Evolutionary conservation across 148 eudicot genomes (phyloP).

Genomic region (Camellia granthamiana): DNA sequence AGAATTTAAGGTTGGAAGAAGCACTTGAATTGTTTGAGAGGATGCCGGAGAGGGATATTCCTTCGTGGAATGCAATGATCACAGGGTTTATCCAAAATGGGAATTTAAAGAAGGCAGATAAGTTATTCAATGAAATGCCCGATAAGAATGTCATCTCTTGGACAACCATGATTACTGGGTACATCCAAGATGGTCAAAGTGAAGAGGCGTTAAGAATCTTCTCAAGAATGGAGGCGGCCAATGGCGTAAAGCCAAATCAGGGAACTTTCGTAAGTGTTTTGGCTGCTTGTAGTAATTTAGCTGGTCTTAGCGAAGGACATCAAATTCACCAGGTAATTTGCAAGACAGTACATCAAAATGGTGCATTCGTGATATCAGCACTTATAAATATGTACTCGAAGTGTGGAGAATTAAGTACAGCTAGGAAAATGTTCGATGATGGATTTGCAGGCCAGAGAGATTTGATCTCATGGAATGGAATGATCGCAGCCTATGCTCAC

Average conservation of each 20-base stretch:
- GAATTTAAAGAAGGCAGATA: conserved; percentile 20
- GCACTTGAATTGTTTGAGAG: conserved; percentile 26
- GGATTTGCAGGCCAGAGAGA: conserved; percentile 21
- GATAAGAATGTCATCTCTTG: conserved; percentile 34
- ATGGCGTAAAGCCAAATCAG: conserved; percentile 28
- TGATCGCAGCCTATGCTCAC: conserved; percentile 42
- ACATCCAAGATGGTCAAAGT: conserved; percentile 23
- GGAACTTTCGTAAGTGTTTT: conserved; percentile 36
- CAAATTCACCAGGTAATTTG: conserved; percentile 39
- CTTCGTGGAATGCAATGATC: conserved; percentile 38
- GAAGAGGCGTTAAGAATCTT: conserved; percentile 35
- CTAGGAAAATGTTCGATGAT: conserved; percentile 29
- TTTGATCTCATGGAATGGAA: conserved; percentile 36
- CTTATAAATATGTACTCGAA: conserved; percentile 37
- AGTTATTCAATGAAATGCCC: conserved; percentile 30
- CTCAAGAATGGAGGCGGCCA: conserved; percentile 20
- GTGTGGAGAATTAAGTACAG: conserved; percentile 31
- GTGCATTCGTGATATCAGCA: conserved; percentile 28
- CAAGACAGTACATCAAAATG: conserved; percentile 31
- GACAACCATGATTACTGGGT: conserved; percentile 38
- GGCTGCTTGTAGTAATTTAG: conserved; percentile 36
- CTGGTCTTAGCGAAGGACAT: conserved; percentile 31
- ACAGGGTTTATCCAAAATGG: conserved; percentile 28
- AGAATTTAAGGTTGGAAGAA: conserved; percentile 27
- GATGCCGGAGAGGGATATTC: conserved; percentile 33